These are phyloP conservation scores for Lanmaoa rubissima DNA, from an alignment of 768 basidiomycete species.

Conservation along the genomic window DNA sequence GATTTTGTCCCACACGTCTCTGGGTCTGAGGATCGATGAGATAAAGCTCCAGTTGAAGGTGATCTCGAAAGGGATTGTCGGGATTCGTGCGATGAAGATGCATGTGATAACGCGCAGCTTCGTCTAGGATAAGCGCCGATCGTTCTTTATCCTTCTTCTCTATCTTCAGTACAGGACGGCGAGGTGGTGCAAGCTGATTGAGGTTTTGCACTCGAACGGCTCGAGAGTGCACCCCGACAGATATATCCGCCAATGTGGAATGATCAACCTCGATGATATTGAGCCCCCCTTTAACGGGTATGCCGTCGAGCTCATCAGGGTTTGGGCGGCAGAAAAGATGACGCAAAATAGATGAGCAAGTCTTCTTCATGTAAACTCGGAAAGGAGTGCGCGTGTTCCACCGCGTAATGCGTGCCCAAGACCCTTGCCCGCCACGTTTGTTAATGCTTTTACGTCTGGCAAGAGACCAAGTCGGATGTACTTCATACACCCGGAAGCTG, in stretches of 20 bases:
- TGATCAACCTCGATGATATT: conserved; percentile 47
- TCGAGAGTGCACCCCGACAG: conserved; percentile 42
- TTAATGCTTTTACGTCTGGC: conserved; percentile 40
- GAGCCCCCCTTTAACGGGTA: conserved; percentile 39
- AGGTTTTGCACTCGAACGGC: conserved; percentile 45
- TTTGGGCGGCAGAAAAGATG: conserved; percentile 39
- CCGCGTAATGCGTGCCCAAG: conserved; percentile 53
- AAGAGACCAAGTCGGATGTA: conserved; percentile 58
- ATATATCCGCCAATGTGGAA: conserved; percentile 48
- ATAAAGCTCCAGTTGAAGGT: conserved; percentile 54
- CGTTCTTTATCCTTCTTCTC: conserved; percentile 34
- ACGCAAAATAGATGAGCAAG: conserved; percentile 46
- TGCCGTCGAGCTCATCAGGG: conserved; percentile 32
- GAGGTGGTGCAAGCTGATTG: conserved; percentile 40
- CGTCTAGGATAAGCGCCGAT: conserved; percentile 45
- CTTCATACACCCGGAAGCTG: conserved; percentile 48
- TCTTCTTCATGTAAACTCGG: conserved; percentile 50
- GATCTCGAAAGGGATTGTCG: conserved; percentile 42
- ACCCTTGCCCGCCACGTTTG: conserved; percentile 36
- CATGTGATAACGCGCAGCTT: conserved; percentile 58
- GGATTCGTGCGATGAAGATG: conserved; percentile 55
- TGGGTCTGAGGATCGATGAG: conserved; percentile 46
- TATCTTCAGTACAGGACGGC: conserved; percentile 39
- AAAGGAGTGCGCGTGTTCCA: conserved; percentile 60
- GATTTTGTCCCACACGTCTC: conserved; percentile 43